Base-by-base conservation (phyloP, 345 rosid genomes). In the Cardamine chenopodiifolia region DNA sequence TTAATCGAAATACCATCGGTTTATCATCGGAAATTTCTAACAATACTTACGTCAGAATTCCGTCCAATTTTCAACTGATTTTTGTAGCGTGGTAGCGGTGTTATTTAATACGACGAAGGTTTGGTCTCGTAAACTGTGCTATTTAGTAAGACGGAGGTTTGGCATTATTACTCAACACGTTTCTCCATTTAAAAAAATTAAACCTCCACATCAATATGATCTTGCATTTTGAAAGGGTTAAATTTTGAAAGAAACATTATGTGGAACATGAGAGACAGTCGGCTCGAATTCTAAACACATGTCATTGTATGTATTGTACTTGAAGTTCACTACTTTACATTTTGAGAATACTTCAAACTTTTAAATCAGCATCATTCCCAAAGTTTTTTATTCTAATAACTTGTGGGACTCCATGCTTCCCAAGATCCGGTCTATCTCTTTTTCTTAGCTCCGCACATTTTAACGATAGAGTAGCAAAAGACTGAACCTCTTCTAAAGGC, bases 371-470 rank as follows among this genome's bases (percentile, higher is more conserved):
- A 7, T 66, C 77, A 37, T 32, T 63, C 45, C 80, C 91, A 23
- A 87, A 70, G 15, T 84, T 87, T 81, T 77, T 82, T 62, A 92
- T 73, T 23, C 89, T 83, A 74, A 74, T 87, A 72, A 92, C 91
- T 66, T 81, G 89, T 10, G 97, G 96, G 18, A 92, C 74, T 8
- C 89, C 81, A 20, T 80, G 86, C 0, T 81, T 82, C 65, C 85
- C 87, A 44, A 92, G 96, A 74, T 84, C 88, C 6, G 97, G 94
- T 65, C 97, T 85, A 69, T 92, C 96, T 79, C 61, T 86, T 80
- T 92, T 87, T 68, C 92, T 86, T 20, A 92, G 81, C 83, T 92
- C 96, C 4, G 85, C 83, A 44, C 94, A 92, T 37, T 75, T 72
- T 18, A 88, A 48, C 17, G 91, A 84, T 39, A 92, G 39, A 66